Percentiles rank a stretch among this genome's conserved stretches.
Evolutionary conservation across 768 basidiomycete genomes (phyloP).

Genomic region (Kwoniella shandongensis): DNA sequence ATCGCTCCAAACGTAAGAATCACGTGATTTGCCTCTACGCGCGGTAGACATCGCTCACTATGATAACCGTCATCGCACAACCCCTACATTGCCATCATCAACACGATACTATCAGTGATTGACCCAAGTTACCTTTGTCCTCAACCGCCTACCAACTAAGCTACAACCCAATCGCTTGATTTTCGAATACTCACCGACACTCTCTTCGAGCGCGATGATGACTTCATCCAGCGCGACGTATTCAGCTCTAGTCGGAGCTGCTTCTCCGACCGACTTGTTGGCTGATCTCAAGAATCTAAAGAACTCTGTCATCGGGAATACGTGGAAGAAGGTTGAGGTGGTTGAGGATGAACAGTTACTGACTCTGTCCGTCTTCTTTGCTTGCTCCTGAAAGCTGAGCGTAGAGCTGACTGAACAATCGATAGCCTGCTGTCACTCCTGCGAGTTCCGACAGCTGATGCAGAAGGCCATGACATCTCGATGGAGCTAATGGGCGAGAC

Average conservation of each 20-base stretch:
- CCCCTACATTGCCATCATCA: no score
- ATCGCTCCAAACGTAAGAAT: no score
- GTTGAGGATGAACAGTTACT: conserved; percentile 38
- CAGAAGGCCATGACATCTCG: neutral
- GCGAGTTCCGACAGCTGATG: neutral
- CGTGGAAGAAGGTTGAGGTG: conserved; percentile 48
- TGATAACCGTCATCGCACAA: no score
- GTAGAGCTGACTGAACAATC: neutral
- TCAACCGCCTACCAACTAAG: no score
- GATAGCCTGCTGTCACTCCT: conserved; percentile 18
- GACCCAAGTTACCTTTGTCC: no score
- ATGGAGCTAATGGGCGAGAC: conserved; percentile 45
- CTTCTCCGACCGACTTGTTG: conserved; percentile 19
- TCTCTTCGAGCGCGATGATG: neutral
- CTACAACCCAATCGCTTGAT: no score
- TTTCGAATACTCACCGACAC: no score
- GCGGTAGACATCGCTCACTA: no score
- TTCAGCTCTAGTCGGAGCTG: neutral
- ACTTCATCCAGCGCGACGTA: conserved; percentile 1
- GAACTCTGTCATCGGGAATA: conserved; percentile 52
- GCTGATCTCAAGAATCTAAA: conserved; percentile 46
- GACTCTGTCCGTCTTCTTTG: conserved; percentile 27
- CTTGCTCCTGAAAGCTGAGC: neutral
- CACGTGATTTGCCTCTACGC: no score
- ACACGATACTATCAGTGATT: no score